Conservation (phyloP, 2,329 filamentous ascomycete species). For the Calonectria pteridis region DNA sequence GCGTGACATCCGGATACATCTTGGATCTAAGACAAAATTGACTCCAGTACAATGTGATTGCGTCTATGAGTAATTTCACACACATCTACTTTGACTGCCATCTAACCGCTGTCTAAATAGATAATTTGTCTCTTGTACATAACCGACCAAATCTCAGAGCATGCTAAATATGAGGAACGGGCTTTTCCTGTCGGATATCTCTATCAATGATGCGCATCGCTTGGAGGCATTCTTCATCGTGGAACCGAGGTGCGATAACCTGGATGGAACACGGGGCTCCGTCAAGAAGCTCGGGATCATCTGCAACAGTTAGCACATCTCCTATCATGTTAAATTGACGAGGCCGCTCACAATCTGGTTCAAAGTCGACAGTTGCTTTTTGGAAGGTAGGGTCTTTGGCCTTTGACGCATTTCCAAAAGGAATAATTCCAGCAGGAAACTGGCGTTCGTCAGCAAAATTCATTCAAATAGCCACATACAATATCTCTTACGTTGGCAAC, state of each 20-base stretch:
- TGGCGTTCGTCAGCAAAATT: background rate
- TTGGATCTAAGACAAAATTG: too few species aligned
- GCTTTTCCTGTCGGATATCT: conserved; percentile 5
- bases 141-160: background rate
- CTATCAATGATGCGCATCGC: conserved; percentile 38
- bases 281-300: conserved; percentile 30
- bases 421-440: conserved; percentile 42
- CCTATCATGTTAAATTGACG: accelerated
- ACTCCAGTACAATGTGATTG: too few species aligned
- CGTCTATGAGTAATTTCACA: too few species aligned
- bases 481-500: conserved; percentile 31
- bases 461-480: accelerated
- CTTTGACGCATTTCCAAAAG: conserved; percentile 33
- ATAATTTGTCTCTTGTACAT: background rate
- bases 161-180: background rate
- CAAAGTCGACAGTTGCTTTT: conserved; percentile 31
- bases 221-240: conserved; percentile 39
- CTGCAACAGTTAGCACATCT: conserved; percentile 3
- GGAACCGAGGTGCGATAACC: conserved; percentile 33
- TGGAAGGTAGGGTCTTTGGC: conserved; percentile 22
- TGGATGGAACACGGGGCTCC: conserved; percentile 37
- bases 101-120: background rate
- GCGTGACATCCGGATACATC: too few species aligned
- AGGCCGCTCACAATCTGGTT: conserved; percentile 36
- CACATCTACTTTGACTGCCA: background rate